Base-by-base conservation (phyloP, 805 yeast genomes). In the Wickerhamomyces silvicola region DNA sequence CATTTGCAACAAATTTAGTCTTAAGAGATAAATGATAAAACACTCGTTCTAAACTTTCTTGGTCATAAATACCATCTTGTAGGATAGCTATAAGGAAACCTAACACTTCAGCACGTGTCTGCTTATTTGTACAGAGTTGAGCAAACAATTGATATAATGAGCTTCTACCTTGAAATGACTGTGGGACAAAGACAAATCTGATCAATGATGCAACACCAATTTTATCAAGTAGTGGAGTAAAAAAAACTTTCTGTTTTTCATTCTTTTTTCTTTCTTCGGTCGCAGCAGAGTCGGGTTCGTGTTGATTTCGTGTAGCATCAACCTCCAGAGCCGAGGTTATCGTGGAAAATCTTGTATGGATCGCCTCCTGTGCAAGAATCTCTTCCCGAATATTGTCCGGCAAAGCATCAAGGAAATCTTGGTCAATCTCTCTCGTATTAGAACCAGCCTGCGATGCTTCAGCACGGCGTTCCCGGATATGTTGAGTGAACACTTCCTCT, bases 401-500 rank as follows among this genome's bases (percentile, higher is more conserved):
- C 8, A 86, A 64, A 1, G 94, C 90, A 16, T 80, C 78, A 39
- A 87, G 63, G 54, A 86, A 87, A 25, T 78, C 86, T 0, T 86
- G 80, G 43, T 80, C 94, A 32, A 84, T 71, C 44, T 82, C 94
- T 18, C 84, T 62, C 3, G 72, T 62, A 10, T 67, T 60, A 2
- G 58, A 51, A 1, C 75, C 64, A 51, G 39, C 59, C 25, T 57
- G 49, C 10, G 59, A 52, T 2, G 70, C 83, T 60, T 64, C 74
- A 27, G 66, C 80, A 38, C 92, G 66, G 37, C 88, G 64, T 43
- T 84, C 92, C 25, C 87, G 63, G 6, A 86, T 63, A 48, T 87
- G 95, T 41, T 86, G 90, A 0, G 88, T 75, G 50, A 84, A 78
- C 0, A 87, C 97, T 49, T 88, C 96, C 41, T 86, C 94, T 30